Evolutionary conservation across 495 filamentous ascomycete species (phyloP), one percentile per base, ranked within the genome.

Genomic region (Aspergillus sclerotiicarbonarius): DNA sequence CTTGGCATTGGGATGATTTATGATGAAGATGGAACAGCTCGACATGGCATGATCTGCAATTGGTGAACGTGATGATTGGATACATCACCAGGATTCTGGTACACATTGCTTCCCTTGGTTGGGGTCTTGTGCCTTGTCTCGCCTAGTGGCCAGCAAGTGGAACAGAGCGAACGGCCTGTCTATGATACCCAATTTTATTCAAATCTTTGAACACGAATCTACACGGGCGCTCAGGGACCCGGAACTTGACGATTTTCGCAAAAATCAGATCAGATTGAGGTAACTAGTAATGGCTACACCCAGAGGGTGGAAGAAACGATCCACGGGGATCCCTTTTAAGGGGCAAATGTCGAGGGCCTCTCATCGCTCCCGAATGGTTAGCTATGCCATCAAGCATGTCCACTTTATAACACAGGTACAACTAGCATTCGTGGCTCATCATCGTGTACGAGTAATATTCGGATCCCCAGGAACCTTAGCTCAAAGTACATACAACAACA

Each of bases 111-210:
- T 41, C 2, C 9, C 37, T 41, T 41, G 13, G 13, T 41, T 41
- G 13, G 33, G 33, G 33, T 2, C 3, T 37, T 37, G 8, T 41
- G 37, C 37, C 25, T 5, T 4, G 37, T 41, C 37, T 13, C 13
- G 37, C 37, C 13, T 6, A 41, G 13, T 41, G 29, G 47, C 31
- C 25, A 12, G 21, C 8, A 12, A 25, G 12, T 33, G 15, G 25
- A 25, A 32, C 18, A 32, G 31, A 16, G 13, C n/a, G n/a, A 18
- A 10, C n/a, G 21, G 29, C 47, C 47, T 49, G 20, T 54, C 61
- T 62, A 69, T 73, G 72, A 75, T 75, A 75, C 72, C 72, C 72
- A 63, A 47, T 47, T 39, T 5, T 33, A 39, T 31, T 10, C 30
- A 33, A 47, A 8, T 1, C 50, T 43, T 9, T 30, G n/a, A 52